Evolutionary conservation across 805 yeast species (phyloP).

Genomic region (Cephaloascus albidus): DNA sequence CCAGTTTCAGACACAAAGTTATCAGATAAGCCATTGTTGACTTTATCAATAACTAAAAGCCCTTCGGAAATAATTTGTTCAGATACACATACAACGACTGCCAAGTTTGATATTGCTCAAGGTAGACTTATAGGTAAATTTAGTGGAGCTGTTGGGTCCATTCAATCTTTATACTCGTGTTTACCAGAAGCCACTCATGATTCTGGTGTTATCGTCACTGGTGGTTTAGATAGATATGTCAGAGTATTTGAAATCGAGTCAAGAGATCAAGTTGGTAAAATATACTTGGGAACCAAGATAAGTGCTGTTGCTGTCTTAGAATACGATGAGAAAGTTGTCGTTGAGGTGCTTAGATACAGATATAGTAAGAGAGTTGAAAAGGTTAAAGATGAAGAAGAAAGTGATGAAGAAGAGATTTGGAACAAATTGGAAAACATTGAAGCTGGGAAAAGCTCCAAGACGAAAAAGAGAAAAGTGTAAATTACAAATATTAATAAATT

Average conservation of each 20-base stretch:
- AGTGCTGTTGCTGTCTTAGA: conserved; percentile 42
- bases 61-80: conserved; percentile 50
- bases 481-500: neutral
- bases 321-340: conserved; percentile 30
- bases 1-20: conserved; percentile 54
- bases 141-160: conserved; percentile 72
- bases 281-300: conserved; percentile 68
- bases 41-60: conserved; percentile 22
- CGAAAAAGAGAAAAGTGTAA: conserved; percentile 12
- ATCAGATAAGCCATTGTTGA: conserved; percentile 43
- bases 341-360: too few species aligned
- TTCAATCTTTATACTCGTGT: conserved; percentile 27
- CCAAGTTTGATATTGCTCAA: conserved; percentile 38
- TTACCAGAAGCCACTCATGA: conserved; percentile 8
- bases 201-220: conserved; percentile 50
- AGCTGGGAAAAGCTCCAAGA: conserved; percentile 18
- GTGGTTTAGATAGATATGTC: conserved; percentile 82
- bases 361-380: conserved; percentile 7
- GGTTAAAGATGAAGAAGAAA: conserved; percentile 15
- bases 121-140: conserved; percentile 60
- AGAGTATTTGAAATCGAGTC: conserved; percentile 61
- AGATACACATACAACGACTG: conserved; percentile 62
- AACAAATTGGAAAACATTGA: conserved; percentile 22
- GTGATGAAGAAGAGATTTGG: conserved; percentile 26
- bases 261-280: conserved; percentile 58